Percentiles rank a stretch among this genome's conserved stretches.
phyloP scores from a whole-genome alignment of 805 yeast genomes.

The Kregervanrija delftensis region DNA sequence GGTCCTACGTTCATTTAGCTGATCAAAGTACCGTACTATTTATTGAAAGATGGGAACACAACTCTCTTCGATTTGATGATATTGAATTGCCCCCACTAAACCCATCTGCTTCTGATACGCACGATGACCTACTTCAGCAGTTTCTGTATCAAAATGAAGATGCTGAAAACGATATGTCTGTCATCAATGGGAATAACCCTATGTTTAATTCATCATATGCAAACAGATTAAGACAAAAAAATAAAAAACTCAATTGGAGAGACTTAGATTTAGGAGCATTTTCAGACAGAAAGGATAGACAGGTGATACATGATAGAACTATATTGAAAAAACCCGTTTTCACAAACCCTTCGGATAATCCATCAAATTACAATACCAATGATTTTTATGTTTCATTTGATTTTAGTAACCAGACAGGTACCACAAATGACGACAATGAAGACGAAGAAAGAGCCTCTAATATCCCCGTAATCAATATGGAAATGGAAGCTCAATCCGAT shows the following conservation, averaged over 20 bases:
- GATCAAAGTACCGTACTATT: slow-evolving; percentile 25
- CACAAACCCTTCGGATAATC: not conserved
- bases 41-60: slow-evolving; percentile 27
- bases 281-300: slow-evolving; percentile 7
- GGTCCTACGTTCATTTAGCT: slow-evolving; percentile 24
- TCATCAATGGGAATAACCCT: slow-evolving; percentile 19
- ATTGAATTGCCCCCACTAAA: slow-evolving; percentile 21
- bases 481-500: no score
- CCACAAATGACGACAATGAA: no score
- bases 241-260: slow-evolving; percentile 25
- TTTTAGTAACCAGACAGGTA: not conserved
- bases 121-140: slow-evolving; percentile 21
- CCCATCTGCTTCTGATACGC: slow-evolving; percentile 10
- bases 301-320: slow-evolving; percentile 19
- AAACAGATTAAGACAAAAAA: slow-evolving; percentile 20
- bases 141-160: slow-evolving; percentile 23
- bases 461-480: no score
- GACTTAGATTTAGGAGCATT: slow-evolving; percentile 23
- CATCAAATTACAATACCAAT: not conserved
- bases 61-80: slow-evolving; percentile 26
- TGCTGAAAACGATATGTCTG: slow-evolving; percentile 19
- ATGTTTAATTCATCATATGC: slow-evolving; percentile 24
- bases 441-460: no score
- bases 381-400: slow-evolving; percentile 4
- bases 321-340: slow-evolving; percentile 19